phyloP scores from a whole-genome alignment of 768 basidiomycete genomes.

The Termitomyces sp. region DNA sequence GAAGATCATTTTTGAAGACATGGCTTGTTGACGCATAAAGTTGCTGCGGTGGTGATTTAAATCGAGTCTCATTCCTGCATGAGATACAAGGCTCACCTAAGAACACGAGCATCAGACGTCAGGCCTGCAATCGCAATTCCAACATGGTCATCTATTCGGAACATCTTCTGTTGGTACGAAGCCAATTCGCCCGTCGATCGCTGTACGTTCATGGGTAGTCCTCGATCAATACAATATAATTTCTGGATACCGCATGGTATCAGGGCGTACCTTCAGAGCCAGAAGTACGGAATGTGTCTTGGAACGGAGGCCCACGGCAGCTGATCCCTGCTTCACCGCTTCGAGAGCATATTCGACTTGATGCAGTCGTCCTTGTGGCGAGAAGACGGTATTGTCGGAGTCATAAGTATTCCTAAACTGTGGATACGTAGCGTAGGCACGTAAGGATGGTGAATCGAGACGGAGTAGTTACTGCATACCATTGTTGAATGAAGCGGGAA shows the following conservation, averaged over 20 bases:
- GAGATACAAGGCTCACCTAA: conserved; percentile 57
- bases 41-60: conserved; percentile 50
- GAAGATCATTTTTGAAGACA: conserved; percentile 92
- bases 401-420: conserved; percentile 97
- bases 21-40: conserved; percentile 99
- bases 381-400: conserved; percentile 97
- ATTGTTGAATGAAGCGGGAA: conserved; percentile 17
- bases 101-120: conserved; percentile 94
- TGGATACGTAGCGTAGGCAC: conserved; percentile 15
- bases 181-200: conserved; percentile 97
- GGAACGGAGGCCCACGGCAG: conserved; percentile 93
- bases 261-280: conserved; percentile 74
- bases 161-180: conserved; percentile 99
- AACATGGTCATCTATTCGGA: conserved; percentile 98
- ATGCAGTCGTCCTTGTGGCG: conserved; percentile 93
- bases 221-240: not conserved
- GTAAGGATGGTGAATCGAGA: conserved; percentile 10
- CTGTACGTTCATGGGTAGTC: conserved; percentile 32
- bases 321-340: conserved; percentile 99
- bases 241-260: not conserved
- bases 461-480: conserved; percentile 20
- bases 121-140: conserved; percentile 99
- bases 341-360: conserved; percentile 99
- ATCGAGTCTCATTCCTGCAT: not conserved
- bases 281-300: conserved; percentile 92